A percentile compares a stretch with the other conserved stretches of the same genome.
Evolutionary conservation across 495 filamentous ascomycete genomes (phyloP).

Genomic region (Penicillium goetzii): DNA sequence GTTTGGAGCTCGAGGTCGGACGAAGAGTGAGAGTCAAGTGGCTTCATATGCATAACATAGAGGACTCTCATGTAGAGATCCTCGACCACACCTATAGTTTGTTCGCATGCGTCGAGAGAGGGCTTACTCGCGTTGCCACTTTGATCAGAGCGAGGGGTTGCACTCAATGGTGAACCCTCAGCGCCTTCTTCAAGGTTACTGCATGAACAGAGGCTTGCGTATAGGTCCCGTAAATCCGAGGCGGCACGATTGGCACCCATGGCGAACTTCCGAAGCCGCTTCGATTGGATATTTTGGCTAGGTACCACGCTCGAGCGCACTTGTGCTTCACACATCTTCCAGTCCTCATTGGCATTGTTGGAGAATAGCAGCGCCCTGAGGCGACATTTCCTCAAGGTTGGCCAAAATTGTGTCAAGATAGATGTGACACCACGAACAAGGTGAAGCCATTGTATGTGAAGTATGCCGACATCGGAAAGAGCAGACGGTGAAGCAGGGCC

Average conservation of each 20-base stretch:
- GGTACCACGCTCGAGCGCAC: not conserved
- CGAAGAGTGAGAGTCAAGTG: slow-evolving; percentile 8
- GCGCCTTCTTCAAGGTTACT: not conserved
- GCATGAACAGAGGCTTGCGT: not conserved
- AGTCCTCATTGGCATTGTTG: slow-evolving; percentile 29
- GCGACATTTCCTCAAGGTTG: slow-evolving; percentile 19
- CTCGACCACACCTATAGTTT: slow-evolving; percentile 34
- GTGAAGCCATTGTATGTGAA: slow-evolving; percentile 32
- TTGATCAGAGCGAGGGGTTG: not conserved
- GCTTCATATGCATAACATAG: slow-evolving; percentile 27
- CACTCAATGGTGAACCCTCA: not conserved
- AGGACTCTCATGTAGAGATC: slow-evolving; percentile 38
- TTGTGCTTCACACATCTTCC: slow-evolving; percentile 20
- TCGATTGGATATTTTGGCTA: not conserved
- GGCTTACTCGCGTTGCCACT: not conserved
- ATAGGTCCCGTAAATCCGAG: slow-evolving; percentile 11
- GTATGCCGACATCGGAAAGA: not conserved
- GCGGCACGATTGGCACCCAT: slow-evolving; percentile 20
- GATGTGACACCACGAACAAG: slow-evolving; percentile 27
- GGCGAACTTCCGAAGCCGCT: slow-evolving; percentile 16
- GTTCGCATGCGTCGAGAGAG: slow-evolving; percentile 9
- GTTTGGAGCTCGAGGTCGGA: slow-evolving; percentile 27
- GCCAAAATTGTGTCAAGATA: slow-evolving; percentile 29
- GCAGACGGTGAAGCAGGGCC: no score
- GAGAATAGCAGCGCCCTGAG: slow-evolving; percentile 25